A percentile compares a stretch with the other conserved stretches of the same genome.
Evolutionary conservation across 768 basidiomycete genomes (phyloP).

Genomic region (Galerina marginata): DNA sequence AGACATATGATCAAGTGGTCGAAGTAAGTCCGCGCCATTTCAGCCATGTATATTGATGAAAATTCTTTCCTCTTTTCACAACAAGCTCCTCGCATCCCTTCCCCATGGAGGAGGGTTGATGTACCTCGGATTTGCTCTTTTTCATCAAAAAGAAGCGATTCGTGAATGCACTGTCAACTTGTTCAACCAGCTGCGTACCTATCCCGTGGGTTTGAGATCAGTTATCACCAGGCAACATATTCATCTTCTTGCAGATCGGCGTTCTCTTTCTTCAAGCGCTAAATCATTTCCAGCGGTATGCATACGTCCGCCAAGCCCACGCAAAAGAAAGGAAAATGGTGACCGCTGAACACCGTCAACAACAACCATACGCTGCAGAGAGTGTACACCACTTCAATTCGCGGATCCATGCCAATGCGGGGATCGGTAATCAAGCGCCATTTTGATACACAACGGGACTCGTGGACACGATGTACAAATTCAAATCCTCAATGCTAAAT

Average conservation of each 20-base stretch:
- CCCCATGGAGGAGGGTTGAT: slow-evolving; percentile 83
- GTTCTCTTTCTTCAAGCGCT: slow-evolving; percentile 76
- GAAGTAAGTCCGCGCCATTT: slow-evolving; percentile 59
- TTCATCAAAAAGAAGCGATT: slow-evolving; percentile 82
- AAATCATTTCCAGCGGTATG: slow-evolving; percentile 89
- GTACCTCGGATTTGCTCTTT: slow-evolving; percentile 87
- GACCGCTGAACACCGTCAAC: slow-evolving; percentile 25
- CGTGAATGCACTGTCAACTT: slow-evolving; percentile 84
- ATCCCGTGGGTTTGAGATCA: slow-evolving; percentile 60
- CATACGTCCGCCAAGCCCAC: slow-evolving; percentile 84
- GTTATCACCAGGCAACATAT: slow-evolving; percentile 12
- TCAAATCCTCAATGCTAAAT: too few relatives aligned
- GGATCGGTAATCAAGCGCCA: slow-evolving; percentile 24
- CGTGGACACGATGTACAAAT: neutral
- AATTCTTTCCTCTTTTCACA: neutral
- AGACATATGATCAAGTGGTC: slow-evolving; percentile 85
- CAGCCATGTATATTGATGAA: neutral
- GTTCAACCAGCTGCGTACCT: slow-evolving; percentile 77
- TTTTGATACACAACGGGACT: slow-evolving; percentile 2
- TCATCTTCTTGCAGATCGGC: slow-evolving; percentile 61
- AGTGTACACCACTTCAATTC: slow-evolving; percentile 16
- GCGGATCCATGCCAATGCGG: slow-evolving; percentile 40
- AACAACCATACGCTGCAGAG: slow-evolving; percentile 14
- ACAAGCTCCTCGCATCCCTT: slow-evolving; percentile 78
- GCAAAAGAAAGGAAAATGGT: slow-evolving; percentile 52